Evolutionary conservation across 2,329 filamentous ascomycete species (phyloP).

Genomic region (Dryadomyces quercus-mongolicae): DNA sequence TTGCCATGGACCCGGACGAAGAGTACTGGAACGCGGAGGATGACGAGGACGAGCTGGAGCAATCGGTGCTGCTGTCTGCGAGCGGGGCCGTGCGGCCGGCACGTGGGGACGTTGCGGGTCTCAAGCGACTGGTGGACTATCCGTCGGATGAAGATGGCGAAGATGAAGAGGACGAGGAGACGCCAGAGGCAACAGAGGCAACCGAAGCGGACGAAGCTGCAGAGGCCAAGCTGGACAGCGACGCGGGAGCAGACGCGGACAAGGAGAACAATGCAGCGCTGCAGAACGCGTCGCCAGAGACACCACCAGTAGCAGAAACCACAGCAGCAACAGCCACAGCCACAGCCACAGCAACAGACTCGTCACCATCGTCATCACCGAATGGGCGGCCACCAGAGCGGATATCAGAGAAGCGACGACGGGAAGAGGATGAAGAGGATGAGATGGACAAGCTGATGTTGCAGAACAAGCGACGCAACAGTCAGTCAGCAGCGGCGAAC

Average conservation of each 20-base stretch:
- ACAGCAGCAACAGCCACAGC: slow-evolving; percentile 26
- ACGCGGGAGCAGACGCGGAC: background rate
- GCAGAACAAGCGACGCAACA: slow-evolving; percentile 49
- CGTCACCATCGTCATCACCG: background rate
- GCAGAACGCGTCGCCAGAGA: background rate
- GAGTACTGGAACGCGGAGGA: slow-evolving; percentile 92
- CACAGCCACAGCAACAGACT: too few species aligned
- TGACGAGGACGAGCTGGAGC: slow-evolving; percentile 57
- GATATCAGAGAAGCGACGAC: slow-evolving; percentile 75
- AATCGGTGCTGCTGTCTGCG: background rate
- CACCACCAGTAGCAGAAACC: background rate
- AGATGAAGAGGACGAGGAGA: slow-evolving; percentile 2
- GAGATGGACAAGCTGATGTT: slow-evolving; percentile 73
- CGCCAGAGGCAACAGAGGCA: too few species aligned
- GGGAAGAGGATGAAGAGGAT: slow-evolving; percentile 90
- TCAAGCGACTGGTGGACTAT: slow-evolving; percentile 80
- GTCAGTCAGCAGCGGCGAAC: slow-evolving; percentile 28
- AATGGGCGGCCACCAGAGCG: slow-evolving; percentile 52
- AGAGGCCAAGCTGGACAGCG: background rate
- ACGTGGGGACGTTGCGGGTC: slow-evolving; percentile 52
- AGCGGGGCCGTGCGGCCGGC: slow-evolving; percentile 19
- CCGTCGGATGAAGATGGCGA: slow-evolving; percentile 74
- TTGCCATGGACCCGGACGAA: slow-evolving; percentile 62
- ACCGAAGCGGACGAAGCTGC: background rate
- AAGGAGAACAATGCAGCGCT: background rate